These are phyloP conservation scores for Phytophthora fragariaefolia DNA, from an alignment of 352 stramenopile genomes.

Conservation along the genomic window DNA sequence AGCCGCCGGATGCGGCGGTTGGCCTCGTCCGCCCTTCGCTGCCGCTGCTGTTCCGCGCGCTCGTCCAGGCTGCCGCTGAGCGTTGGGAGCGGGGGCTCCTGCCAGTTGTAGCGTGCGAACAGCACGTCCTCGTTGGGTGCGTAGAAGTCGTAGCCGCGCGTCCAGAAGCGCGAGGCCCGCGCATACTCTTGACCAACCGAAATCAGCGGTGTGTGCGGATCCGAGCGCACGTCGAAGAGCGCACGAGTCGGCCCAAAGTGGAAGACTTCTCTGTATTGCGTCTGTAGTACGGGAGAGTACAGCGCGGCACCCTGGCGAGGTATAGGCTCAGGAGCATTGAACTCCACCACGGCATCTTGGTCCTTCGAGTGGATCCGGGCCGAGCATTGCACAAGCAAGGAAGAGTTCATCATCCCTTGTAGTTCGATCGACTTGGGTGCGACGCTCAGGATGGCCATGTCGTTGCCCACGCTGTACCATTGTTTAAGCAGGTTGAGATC, in stretches of 20 bases:
- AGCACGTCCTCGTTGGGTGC: constrained; percentile 67
- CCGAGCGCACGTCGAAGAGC: constrained; percentile 73
- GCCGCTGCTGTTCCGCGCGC: constrained; percentile 21
- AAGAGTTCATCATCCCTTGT: constrained; percentile 40
- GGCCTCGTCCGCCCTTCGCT: constrained; percentile 36
- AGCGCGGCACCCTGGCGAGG: constrained; percentile 40
- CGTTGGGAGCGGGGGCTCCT: constrained; percentile 37
- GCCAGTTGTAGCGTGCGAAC: constrained; percentile 68
- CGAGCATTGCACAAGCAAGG: constrained; percentile 76
- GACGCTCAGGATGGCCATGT: constrained; percentile 82
- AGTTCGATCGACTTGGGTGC: constrained; percentile 65
- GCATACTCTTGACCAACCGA: constrained; percentile 76
- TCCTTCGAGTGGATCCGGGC: constrained; percentile 80
- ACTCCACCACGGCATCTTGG: constrained; percentile 69
- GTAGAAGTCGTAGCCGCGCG: constrained; percentile 88
- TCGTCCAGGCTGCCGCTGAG: constrained; percentile 20
- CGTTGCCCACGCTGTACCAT: constrained; percentile 83
- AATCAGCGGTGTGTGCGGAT: constrained; percentile 70
- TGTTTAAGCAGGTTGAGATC: constrained; percentile 78
- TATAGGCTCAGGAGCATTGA: constrained; percentile 75
- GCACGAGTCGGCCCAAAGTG: constrained; percentile 73
- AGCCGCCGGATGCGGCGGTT: constrained; percentile 75
- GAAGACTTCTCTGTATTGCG: constrained; percentile 86
- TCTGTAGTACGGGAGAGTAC: constrained; percentile 64
- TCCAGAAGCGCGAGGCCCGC: constrained; percentile 87